Evolutionary conservation across 768 basidiomycete species (phyloP).

Genomic region (Lactifluus piperatus): DNA sequence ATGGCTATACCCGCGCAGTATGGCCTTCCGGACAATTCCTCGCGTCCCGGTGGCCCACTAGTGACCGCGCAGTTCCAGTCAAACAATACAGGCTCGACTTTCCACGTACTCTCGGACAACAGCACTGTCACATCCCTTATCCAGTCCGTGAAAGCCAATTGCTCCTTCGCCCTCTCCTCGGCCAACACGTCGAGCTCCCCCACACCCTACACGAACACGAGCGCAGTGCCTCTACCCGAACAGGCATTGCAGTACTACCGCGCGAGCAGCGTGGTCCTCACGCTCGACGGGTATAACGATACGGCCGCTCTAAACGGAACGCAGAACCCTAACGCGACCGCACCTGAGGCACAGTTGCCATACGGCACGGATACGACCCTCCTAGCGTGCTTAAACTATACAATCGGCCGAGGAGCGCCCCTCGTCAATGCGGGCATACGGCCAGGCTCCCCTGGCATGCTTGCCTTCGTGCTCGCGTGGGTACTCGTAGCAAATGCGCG

Average conservation of each 20-base stretch:
- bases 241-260: slow-evolving; percentile 25
- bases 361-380: slow-evolving; percentile 40
- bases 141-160: slow-evolving; percentile 25
- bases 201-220: slow-evolving; percentile 10
- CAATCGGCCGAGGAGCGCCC: slow-evolving; percentile 51
- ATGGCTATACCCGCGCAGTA: slow-evolving; percentile 24
- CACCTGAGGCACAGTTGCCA: slow-evolving; percentile 43
- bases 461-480: not conserved
- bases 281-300: slow-evolving; percentile 25
- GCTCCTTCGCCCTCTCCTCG: slow-evolving; percentile 20
- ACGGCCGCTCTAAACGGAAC: slow-evolving; percentile 20
- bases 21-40: slow-evolving; percentile 28
- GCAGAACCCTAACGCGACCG: slow-evolving; percentile 28
- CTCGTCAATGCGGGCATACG: slow-evolving; percentile 35
- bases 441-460: not conserved
- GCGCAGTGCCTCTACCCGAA: slow-evolving; percentile 21
- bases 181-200: slow-evolving; percentile 12
- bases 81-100: slow-evolving; percentile 25
- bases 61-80: slow-evolving; percentile 25
- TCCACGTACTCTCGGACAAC: slow-evolving; percentile 31
- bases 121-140: slow-evolving; percentile 29
- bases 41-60: slow-evolving; percentile 30
- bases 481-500: not conserved
- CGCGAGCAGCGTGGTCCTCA: slow-evolving; percentile 21
- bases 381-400: slow-evolving; percentile 50